phyloP scores from a whole-genome alignment of 208 protist species.

The Balamuthia mandrillaris region DNA sequence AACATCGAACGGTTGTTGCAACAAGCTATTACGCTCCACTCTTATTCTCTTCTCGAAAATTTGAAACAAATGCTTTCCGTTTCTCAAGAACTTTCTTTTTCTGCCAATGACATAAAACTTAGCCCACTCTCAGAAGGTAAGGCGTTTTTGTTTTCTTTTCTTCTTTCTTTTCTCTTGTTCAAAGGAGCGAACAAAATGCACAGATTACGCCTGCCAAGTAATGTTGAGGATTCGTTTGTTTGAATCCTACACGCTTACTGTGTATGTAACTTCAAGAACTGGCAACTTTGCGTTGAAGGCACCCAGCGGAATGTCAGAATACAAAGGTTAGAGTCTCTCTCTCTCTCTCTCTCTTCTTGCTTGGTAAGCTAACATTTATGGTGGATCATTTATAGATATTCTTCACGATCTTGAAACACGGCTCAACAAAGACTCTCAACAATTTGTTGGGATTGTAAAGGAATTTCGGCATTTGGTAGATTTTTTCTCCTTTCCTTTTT shows the following conservation, averaged over 20 bases:
- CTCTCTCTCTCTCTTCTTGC: neutral
- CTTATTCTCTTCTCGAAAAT: neutral
- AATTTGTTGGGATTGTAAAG: neutral
- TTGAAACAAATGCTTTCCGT: neutral
- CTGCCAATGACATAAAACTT: neutral
- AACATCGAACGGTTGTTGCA: slow-evolving; percentile 31
- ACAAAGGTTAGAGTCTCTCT: neutral
- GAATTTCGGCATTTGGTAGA: too few relatives aligned
- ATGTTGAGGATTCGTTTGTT: neutral
- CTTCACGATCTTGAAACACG: neutral
- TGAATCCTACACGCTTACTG: neutral
- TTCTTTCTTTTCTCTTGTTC: neutral
- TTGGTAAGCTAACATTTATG: neutral
- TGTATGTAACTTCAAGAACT: neutral
- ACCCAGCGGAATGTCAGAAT: neutral
- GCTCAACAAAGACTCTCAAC: neutral
- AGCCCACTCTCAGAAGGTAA: slow-evolving; percentile 6
- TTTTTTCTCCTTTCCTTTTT: too few relatives aligned
- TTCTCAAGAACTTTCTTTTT: neutral
- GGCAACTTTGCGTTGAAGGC: slow-evolving; percentile 13
- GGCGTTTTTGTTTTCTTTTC: neutral
- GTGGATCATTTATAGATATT: neutral
- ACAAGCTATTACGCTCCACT: neutral
- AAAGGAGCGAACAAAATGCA: too few relatives aligned
- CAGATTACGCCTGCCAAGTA: neutral